A percentile compares a stretch with the other conserved stretches of the same genome.
phyloP scores from a whole-genome alignment of 2,329 filamentous ascomycete species.

The Arthroderma uncinatum region DNA sequence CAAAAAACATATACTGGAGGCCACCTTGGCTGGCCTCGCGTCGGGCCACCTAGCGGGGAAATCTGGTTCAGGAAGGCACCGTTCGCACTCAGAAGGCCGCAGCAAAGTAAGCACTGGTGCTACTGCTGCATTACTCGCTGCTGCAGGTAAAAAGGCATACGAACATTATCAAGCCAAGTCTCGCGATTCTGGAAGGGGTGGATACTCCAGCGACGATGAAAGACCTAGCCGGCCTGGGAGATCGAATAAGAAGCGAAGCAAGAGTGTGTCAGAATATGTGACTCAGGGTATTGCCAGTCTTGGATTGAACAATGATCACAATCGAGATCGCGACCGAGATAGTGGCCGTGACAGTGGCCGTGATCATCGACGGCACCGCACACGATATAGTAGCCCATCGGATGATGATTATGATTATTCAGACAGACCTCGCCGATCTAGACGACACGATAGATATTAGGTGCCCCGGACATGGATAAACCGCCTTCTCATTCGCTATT shows the following conservation, averaged over 20 bases:
- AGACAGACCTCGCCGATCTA: constrained; percentile 21
- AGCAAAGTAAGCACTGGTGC: constrained; percentile 33
- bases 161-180: constrained; percentile 36
- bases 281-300: constrained; percentile 35
- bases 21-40: constrained; percentile 77
- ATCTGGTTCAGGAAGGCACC: constrained; percentile 53
- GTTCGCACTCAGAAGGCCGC: constrained; percentile 22
- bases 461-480: no score
- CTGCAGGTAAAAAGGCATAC: constrained; percentile 38
- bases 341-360: constrained; percentile 16
- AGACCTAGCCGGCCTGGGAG: constrained; percentile 47
- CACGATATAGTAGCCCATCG: constrained; percentile 23
- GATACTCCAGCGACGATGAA: constrained; percentile 35
- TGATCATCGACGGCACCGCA: constrained; percentile 16
- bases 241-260: constrained; percentile 33
- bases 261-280: constrained; percentile 37
- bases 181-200: constrained; percentile 17
- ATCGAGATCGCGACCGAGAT: constrained; percentile 20
- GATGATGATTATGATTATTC: constrained; percentile 32
- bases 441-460: background rate
- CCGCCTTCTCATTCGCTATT: background rate
- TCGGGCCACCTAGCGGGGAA: constrained; percentile 80
- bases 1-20: constrained; percentile 73
- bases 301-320: constrained; percentile 28
- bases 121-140: constrained; percentile 33